Percentiles rank a stretch among this genome's conserved stretches.
These are phyloP conservation scores for Sistotremastrum niveocremeum DNA, from an alignment of 768 basidiomycete species.

Conservation along the genomic window DNA sequence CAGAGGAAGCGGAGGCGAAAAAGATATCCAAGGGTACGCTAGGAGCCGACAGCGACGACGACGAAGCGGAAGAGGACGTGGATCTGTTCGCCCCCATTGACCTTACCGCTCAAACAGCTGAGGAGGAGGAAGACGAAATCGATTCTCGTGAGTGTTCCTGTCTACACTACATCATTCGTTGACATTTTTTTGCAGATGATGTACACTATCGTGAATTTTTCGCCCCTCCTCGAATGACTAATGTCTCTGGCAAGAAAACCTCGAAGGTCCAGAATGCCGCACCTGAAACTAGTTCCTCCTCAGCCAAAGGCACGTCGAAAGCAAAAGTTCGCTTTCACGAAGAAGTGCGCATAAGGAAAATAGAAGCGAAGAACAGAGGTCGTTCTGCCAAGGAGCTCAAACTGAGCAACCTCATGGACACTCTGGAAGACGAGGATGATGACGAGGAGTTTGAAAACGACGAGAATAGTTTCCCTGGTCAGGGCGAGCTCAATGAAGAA, in stretches of 20 bases:
- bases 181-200: conserved; percentile 1
- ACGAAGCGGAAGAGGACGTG: conserved; percentile 40
- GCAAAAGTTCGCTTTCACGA: conserved; percentile 67
- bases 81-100: conserved; percentile 59
- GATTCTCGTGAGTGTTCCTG: conserved; percentile 25
- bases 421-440: conserved; percentile 7
- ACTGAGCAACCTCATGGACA: neutral
- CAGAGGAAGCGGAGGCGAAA: conserved; percentile 61
- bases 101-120: conserved; percentile 21
- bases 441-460: conserved; percentile 14
- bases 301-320: conserved; percentile 9
- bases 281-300: neutral
- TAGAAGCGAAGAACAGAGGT: conserved; percentile 58
- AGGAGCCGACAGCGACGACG: conserved; percentile 33
- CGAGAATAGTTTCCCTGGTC: conserved; percentile 8
- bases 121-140: conserved; percentile 33
- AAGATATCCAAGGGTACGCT: conserved; percentile 48
- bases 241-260: neutral
- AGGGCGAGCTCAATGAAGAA: conserved; percentile 18
- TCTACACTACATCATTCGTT: conserved; percentile 5
- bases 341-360: conserved; percentile 68
- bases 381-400: conserved; percentile 26
- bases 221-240: conserved; percentile 35
- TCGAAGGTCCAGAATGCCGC: neutral
- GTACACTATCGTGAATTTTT: conserved; percentile 70